phyloP scores from a whole-genome alignment of 2,329 filamentous ascomycete species.

The Daldinia sp. region DNA sequence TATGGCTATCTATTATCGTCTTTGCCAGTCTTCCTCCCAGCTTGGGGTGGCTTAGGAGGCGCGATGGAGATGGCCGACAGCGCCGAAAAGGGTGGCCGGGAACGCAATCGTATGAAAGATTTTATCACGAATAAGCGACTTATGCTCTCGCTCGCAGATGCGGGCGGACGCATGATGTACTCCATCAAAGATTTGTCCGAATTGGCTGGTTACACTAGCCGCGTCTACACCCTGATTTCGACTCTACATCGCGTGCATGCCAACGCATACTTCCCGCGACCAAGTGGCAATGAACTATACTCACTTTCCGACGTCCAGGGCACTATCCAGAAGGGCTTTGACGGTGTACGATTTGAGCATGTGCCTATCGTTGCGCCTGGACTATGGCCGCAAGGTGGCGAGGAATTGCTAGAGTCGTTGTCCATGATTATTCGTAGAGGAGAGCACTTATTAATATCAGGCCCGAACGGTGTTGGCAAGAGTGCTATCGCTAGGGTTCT shows the following conservation, averaged over 20 bases:
- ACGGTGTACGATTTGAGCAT: slow-evolving; percentile 91
- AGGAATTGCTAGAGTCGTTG: slow-evolving; percentile 88
- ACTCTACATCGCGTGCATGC: slow-evolving; percentile 95
- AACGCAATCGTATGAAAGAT: slow-evolving; percentile 92
- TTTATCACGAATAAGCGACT: slow-evolving; percentile 99
- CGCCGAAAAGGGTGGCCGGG: slow-evolving; percentile 68
- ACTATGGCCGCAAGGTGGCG: slow-evolving; percentile 89
- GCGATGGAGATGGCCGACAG: slow-evolving; percentile 72
- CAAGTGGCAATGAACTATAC: slow-evolving; percentile 79
- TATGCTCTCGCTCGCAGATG: slow-evolving; percentile 96
- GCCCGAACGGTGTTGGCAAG: slow-evolving; percentile 95
- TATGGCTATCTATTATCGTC: slow-evolving; percentile 96
- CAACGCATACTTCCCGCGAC: slow-evolving; percentile 82
- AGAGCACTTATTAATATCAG: slow-evolving; percentile 94
- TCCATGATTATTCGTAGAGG: slow-evolving; percentile 90
- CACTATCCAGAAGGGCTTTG: slow-evolving; percentile 93
- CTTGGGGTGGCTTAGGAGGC: slow-evolving; percentile 88
- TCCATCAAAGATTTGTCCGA: slow-evolving; percentile 98
- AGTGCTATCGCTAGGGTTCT: slow-evolving; percentile 87
- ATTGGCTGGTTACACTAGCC: slow-evolving; percentile 93
- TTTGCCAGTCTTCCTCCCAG: slow-evolving; percentile 91
- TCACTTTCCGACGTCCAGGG: slow-evolving; percentile 93
- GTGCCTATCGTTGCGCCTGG: slow-evolving; percentile 92
- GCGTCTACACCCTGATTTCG: slow-evolving; percentile 94
- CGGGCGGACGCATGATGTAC: slow-evolving; percentile 99